phyloP scores from a whole-genome alignment of 2,329 filamentous ascomycete genomes.

The Fusarium torreyae region DNA sequence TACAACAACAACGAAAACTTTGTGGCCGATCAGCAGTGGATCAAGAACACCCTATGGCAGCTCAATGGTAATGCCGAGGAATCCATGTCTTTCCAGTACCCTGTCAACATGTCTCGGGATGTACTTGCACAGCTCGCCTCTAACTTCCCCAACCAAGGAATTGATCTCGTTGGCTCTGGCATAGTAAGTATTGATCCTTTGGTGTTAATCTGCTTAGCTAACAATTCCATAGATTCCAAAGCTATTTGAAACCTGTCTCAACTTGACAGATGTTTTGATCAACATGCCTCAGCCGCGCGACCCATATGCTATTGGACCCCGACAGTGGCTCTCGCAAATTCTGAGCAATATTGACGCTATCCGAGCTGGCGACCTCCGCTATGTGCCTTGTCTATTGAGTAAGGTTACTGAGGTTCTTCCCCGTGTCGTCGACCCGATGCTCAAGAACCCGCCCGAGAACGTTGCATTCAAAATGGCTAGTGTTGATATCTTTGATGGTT shows the following conservation, averaged over 20 bases:
- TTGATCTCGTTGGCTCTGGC: constrained; percentile 82
- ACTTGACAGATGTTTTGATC: constrained; percentile 80
- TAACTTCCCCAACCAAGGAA: constrained; percentile 78
- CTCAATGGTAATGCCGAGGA: constrained; percentile 67
- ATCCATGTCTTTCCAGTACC: constrained; percentile 73
- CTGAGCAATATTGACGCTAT: constrained; percentile 77
- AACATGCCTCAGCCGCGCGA: constrained; percentile 72
- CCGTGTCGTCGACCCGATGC: constrained; percentile 71
- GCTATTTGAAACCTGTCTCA: constrained; percentile 81
- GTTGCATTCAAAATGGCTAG: constrained; percentile 64
- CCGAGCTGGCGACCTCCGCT: constrained; percentile 82
- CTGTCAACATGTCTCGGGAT: constrained; percentile 74
- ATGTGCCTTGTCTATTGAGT: constrained; percentile 81
- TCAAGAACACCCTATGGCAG: constrained; percentile 76
- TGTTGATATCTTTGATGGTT: constrained; percentile 78
- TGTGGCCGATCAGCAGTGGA: constrained; percentile 74
- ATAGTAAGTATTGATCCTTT: constrained; percentile 67
- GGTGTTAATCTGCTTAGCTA: constrained; percentile 6
- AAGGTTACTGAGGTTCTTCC: constrained; percentile 83
- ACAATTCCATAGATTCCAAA: constrained; percentile 75
- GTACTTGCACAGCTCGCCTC: constrained; percentile 76
- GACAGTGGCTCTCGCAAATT: constrained; percentile 80
- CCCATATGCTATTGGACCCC: constrained; percentile 76
- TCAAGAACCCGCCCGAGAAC: constrained; percentile 71
- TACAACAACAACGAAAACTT: constrained; percentile 70